Conservation (phyloP, 2,329 filamentous ascomycete species). For the Diaporthe ampelina region DNA sequence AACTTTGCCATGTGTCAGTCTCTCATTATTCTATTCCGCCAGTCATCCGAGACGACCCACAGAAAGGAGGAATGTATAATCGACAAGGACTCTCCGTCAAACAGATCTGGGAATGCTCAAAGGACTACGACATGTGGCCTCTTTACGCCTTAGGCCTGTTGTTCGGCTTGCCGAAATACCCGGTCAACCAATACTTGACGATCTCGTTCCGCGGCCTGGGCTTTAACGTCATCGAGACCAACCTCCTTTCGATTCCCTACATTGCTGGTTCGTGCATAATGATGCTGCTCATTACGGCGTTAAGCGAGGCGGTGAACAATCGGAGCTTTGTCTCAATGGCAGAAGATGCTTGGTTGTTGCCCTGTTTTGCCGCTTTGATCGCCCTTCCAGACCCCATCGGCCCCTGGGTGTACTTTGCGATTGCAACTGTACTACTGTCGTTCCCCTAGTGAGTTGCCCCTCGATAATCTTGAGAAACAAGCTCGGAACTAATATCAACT, state of each 20-base stretch:
- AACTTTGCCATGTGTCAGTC: background rate
- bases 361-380: conserved; percentile 54
- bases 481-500: background rate
- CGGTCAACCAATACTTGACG: conserved; percentile 64
- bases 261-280: conserved; percentile 45
- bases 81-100: conserved; percentile 61
- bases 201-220: conserved; percentile 63
- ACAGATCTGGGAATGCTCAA: conserved; percentile 27
- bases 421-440: conserved; percentile 3
- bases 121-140: conserved; percentile 65
- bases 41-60: conserved; percentile 64
- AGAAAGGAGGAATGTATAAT: conserved; percentile 68
- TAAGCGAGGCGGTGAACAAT: conserved; percentile 59
- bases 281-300: conserved; percentile 59
- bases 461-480: background rate
- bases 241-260: conserved; percentile 66
- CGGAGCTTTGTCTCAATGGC: conserved; percentile 58
- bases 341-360: conserved; percentile 65
- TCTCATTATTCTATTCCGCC: conserved; percentile 46
- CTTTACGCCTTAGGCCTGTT: conserved; percentile 64
- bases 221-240: conserved; percentile 65
- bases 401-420: conserved; percentile 25
- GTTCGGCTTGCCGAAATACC: conserved; percentile 60
- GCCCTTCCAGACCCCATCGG: background rate
- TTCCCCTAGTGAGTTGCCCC: conserved; percentile 6